These are phyloP conservation scores for Erigeron philadelphicus DNA, from an alignment of 140 eudicot genomes.

Conservation along the genomic window DNA sequence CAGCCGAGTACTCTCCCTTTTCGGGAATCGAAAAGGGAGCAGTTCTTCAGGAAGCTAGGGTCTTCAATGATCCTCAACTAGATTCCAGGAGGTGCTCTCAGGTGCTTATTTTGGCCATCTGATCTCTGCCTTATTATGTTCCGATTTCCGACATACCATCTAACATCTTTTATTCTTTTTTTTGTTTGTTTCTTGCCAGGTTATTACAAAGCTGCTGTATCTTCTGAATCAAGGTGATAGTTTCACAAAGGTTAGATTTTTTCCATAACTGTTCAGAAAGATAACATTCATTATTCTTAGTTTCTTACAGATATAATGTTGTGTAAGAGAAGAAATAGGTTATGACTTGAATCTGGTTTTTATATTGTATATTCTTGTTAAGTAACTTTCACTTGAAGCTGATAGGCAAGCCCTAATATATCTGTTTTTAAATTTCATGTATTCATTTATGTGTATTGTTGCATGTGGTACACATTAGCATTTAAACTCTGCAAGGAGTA, in stretches of 20 bases:
- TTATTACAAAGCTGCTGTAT: slow-evolving; percentile 88
- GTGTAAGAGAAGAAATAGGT: slow-evolving; percentile 9
- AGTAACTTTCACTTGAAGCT: slow-evolving; percentile 12
- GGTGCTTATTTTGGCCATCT: slow-evolving; percentile 34
- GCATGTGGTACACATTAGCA: not conserved
- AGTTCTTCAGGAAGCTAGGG: slow-evolving; percentile 86
- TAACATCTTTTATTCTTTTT: not conserved
- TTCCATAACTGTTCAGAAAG: slow-evolving; percentile 15
- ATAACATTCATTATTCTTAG: slow-evolving; percentile 9
- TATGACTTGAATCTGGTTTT: slow-evolving; percentile 6
- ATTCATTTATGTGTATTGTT: not conserved
- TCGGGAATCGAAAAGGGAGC: slow-evolving; percentile 88
- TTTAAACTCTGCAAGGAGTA: slow-evolving; percentile 10
- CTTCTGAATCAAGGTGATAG: slow-evolving; percentile 88
- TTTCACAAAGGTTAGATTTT: slow-evolving; percentile 67
- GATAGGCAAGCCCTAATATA: slow-evolving; percentile 10
- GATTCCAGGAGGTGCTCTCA: slow-evolving; percentile 94
- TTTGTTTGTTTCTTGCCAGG: slow-evolving; percentile 36
- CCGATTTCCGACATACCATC: slow-evolving; percentile 10
- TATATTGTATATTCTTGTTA: not conserved
- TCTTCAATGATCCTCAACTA: slow-evolving; percentile 83
- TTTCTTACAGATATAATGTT: slow-evolving; percentile 7
- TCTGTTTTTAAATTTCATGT: slow-evolving; percentile 9
- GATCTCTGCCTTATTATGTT: not conserved
- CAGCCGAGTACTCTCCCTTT: slow-evolving; percentile 85